Evolutionary conservation across 352 stramenopile species (phyloP).

Genomic region (Pythium brassicae): DNA sequence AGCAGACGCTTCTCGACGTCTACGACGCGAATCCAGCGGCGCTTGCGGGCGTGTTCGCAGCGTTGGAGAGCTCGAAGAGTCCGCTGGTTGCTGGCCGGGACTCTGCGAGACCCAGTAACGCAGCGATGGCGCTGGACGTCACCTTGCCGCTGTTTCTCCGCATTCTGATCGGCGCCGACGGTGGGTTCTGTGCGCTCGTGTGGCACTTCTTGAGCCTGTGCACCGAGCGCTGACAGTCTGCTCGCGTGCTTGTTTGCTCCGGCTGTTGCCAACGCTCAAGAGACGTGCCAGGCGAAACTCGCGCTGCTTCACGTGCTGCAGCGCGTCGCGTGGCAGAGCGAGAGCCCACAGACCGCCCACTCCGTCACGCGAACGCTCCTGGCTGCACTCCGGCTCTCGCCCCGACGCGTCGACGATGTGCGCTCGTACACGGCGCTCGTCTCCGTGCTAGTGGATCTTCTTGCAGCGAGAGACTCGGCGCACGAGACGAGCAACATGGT

Average conservation of each 20-base stretch:
- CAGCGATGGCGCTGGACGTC: slow-evolving; percentile 11
- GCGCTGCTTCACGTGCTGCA: slow-evolving; percentile 32
- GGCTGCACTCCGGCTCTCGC: slow-evolving; percentile 28
- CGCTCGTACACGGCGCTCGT: slow-evolving; percentile 36
- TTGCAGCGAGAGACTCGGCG: slow-evolving; percentile 10
- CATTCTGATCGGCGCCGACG: slow-evolving; percentile 27
- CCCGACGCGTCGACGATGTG: slow-evolving; percentile 14
- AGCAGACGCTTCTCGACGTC: slow-evolving; percentile 24
- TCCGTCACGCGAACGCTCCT: slow-evolving; percentile 21
- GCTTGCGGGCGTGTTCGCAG: slow-evolving; percentile 36
- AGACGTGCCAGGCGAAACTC: slow-evolving; percentile 19
- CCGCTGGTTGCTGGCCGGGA: neutral
- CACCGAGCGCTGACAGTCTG: neutral
- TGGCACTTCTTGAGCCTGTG: too few species aligned
- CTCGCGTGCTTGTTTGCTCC: too few species aligned
- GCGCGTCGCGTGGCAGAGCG: slow-evolving; percentile 34
- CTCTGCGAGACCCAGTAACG: neutral
- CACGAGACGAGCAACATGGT: slow-evolving; percentile 7
- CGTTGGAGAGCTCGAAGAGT: slow-evolving; percentile 19
- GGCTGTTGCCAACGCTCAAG: slow-evolving; percentile 1
- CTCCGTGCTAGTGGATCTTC: slow-evolving; percentile 32
- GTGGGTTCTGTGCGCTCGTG: neutral
- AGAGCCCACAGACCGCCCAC: slow-evolving; percentile 3
- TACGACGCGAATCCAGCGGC: slow-evolving; percentile 36
- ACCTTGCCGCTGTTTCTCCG: slow-evolving; percentile 27